Percentiles rank a stretch among this genome's conserved stretches.
phyloP scores from a whole-genome alignment of 1,284 basidiomycete species.

The Jaminaea rosea region DNA sequence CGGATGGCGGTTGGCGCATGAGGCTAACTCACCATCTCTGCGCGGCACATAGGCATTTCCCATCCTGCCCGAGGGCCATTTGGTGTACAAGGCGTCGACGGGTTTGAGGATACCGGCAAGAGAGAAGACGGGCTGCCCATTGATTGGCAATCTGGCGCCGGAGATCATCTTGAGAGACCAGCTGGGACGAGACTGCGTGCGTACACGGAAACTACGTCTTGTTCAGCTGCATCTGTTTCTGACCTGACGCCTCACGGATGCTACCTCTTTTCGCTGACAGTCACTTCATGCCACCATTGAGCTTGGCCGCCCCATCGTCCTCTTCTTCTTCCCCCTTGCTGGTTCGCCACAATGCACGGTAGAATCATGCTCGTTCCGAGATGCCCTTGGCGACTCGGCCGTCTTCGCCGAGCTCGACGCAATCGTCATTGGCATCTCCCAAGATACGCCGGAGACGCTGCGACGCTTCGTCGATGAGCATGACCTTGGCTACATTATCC shows the following conservation, averaged over 20 bases:
- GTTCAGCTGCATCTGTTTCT: not conserved
- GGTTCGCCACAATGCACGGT: constrained; percentile 37
- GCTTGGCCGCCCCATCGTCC: constrained; percentile 29
- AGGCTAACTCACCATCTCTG: constrained; percentile 13
- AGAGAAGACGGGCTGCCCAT: constrained; percentile 13
- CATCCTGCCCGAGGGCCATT: constrained; percentile 20
- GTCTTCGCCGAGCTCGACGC: constrained; percentile 34
- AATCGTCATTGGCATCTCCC: constrained; percentile 36
- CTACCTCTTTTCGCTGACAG: not conserved
- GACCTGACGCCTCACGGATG: not conserved
- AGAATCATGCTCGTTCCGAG: constrained; percentile 30
- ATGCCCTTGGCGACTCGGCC: constrained; percentile 26
- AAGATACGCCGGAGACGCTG: constrained; percentile 19
- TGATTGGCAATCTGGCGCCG: constrained; percentile 29
- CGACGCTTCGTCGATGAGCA: constrained; percentile 30
- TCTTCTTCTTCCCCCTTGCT: constrained; percentile 39
- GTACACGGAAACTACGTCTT: too few species aligned
- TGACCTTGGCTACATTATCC: constrained; percentile 21
- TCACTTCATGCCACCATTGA: constrained; percentile 32
- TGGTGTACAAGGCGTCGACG: constrained; percentile 18
- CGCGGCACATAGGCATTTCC: constrained; percentile 24
- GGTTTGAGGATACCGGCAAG: constrained; percentile 22
- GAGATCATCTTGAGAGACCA: constrained; percentile 31
- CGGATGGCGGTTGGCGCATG: too few species aligned
- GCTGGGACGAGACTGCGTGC: constrained; percentile 17